Evolutionary conservation across 495 filamentous ascomycete genomes (phyloP).

Genomic region (Rostrohypoxylon terebratum): DNA sequence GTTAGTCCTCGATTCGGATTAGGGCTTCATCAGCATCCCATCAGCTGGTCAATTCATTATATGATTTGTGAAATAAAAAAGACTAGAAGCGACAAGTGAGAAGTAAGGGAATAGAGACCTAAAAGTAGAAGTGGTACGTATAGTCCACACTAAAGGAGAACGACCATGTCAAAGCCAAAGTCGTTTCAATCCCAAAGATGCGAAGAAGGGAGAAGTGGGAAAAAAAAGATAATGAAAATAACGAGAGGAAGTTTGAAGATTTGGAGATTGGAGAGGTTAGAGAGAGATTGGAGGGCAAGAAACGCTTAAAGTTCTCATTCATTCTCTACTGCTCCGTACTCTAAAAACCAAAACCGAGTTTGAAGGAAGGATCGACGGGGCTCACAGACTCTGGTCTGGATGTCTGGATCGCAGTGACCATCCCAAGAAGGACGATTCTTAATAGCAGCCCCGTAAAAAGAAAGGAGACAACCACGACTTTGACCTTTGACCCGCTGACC

Average conservation of each 20-base stretch:
- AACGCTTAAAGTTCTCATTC: conserved; percentile 25
- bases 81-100: neutral
- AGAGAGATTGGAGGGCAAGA: conserved; percentile 12
- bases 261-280: no score
- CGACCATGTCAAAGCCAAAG: neutral
- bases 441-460: conserved; percentile 33
- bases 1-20: conserved; percentile 41
- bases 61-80: conserved; percentile 5
- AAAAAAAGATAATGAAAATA: conserved; percentile 5
- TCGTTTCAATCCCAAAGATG: conserved; percentile 8
- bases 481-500: neutral
- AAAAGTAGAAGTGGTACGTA: neutral
- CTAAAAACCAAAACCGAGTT: conserved; percentile 26
- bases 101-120: conserved; percentile 10
- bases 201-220: conserved; percentile 7
- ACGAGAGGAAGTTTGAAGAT: conserved; percentile 18
- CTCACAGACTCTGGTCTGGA: neutral
- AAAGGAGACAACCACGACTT: conserved; percentile 31
- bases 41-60: conserved; percentile 32
- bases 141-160: conserved; percentile 6
- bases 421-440: neutral
- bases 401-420: conserved; percentile 34
- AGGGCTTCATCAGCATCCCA: conserved; percentile 40
- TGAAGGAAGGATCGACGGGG: conserved; percentile 41
- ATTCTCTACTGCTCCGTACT: conserved; percentile 36